Evolutionary conservation across 306 rosid species (phyloP).

Genomic region (Cucumis sativus): Cucumber_9930_V3 NC_026656.2:506501-507000

Average conservation of each 20-base stretch:
- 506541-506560: too few species aligned
- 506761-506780: slow-evolving; percentile 69
- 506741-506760: slow-evolving; percentile 99
- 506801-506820: slow-evolving; percentile 72
- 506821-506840: slow-evolving; percentile 98
- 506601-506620: too few species aligned
- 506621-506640: background rate
- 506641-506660: background rate
- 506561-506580: too few species aligned
- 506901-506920: background rate
- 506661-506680: slow-evolving; percentile 23
- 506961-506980: background rate
- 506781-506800: slow-evolving; percentile 70
- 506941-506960: background rate
- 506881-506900: slow-evolving; percentile 75
- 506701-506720: slow-evolving; percentile 44
- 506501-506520: too few species aligned
- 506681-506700: slow-evolving; percentile 90
- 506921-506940: background rate
- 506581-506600: too few species aligned
- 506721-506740: slow-evolving; percentile 84
- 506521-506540: too few species aligned
- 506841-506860: slow-evolving; percentile 78
- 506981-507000: too few species aligned
- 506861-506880: slow-evolving; percentile 93